Conservation (phyloP, 2,329 filamentous ascomycete genomes). For the Phyllosticta citriasiana region DNA sequence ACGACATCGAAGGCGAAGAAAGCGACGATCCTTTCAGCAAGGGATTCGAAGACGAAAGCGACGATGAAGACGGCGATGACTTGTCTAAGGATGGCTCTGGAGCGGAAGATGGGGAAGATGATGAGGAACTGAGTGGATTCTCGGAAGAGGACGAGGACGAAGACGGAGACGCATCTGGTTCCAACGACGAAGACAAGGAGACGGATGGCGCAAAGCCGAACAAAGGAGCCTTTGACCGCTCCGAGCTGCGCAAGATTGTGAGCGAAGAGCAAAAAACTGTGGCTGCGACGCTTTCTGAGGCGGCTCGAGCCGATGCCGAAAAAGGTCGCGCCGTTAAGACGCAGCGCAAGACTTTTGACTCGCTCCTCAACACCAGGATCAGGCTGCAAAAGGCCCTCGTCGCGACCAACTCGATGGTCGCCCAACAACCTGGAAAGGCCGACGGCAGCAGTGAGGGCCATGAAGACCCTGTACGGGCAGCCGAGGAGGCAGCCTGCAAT, state of each 20-base stretch:
- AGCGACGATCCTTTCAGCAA: conserved; percentile 42
- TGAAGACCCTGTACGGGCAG: conserved; percentile 53
- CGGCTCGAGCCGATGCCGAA: conserved; percentile 64
- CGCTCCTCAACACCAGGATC: conserved; percentile 81
- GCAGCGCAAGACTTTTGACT: conserved; percentile 79
- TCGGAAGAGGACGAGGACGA: conserved; percentile 28
- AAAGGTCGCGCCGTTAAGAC: conserved; percentile 81
- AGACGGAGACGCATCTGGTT: conserved; percentile 26
- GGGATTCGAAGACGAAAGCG: conserved; percentile 38
- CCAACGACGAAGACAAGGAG: conserved; percentile 19
- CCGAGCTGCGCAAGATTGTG: conserved; percentile 58
- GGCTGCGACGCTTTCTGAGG: conserved; percentile 53
- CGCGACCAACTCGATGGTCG: conserved; percentile 63
- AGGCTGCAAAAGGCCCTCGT: conserved; percentile 85
- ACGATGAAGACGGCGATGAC: conserved; percentile 28
- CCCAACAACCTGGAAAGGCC: conserved; percentile 18
- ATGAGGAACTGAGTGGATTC: conserved; percentile 32
- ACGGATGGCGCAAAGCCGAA: conserved; percentile 11
- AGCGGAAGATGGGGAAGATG: conserved; percentile 45
- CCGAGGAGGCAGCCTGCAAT: conserved; percentile 75
- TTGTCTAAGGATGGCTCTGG: conserved; percentile 38
- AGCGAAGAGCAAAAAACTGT: conserved; percentile 57
- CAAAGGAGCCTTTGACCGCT: conserved; percentile 31
- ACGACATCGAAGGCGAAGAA: conserved; percentile 47
- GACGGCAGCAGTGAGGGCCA: conserved; percentile 13